Percentiles rank a stretch among this genome's conserved stretches.
Evolutionary conservation across 2,329 filamentous ascomycete species (phyloP).

Genomic region (Parastagonospora nodorum): DNA sequence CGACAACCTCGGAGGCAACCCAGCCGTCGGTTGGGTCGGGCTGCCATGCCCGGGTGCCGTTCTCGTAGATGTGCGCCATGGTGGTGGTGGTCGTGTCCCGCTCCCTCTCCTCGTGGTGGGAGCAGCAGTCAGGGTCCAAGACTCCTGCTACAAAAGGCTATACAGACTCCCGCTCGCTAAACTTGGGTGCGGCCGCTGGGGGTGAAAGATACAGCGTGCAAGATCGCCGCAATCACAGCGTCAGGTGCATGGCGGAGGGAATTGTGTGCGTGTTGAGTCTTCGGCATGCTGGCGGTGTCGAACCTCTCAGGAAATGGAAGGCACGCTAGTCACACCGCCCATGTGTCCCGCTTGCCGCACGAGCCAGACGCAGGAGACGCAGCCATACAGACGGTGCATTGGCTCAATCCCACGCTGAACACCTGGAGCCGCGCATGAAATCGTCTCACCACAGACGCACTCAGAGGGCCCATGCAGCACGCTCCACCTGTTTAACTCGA

Average conservation of each 20-base stretch:
- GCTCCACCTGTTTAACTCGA: conserved; percentile 5
- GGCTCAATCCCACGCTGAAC: conserved; percentile 8
- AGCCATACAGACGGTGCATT: conserved; percentile 16
- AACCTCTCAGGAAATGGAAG: conserved; percentile 11
- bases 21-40: conserved; percentile 94
- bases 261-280: conserved; percentile 2
- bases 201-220: conserved; percentile 22
- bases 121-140: conserved; percentile 30
- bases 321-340: conserved; percentile 31
- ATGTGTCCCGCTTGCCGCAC: conserved; percentile 22
- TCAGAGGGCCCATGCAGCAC: conserved; percentile 13
- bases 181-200: conserved; percentile 19
- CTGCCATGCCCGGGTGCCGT: conserved; percentile 98
- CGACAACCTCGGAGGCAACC: conserved; percentile 92
- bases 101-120: conserved; percentile 19
- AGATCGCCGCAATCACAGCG: conserved; percentile 36
- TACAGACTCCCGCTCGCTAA: conserved; percentile 25
- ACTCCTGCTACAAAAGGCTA: conserved; percentile 18
- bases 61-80: conserved; percentile 95
- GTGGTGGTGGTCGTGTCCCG: conserved; percentile 31
- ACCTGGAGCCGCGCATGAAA: conserved; percentile 16
- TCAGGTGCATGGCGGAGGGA: conserved; percentile 24
- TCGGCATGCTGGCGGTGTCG: conserved; percentile 7
- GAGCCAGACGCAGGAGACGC: conserved; percentile 10
- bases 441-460: conserved; percentile 22